Base-by-base conservation (phyloP, 495 filamentous ascomycete genomes). In the Elaphomyces granulatus region DNA sequence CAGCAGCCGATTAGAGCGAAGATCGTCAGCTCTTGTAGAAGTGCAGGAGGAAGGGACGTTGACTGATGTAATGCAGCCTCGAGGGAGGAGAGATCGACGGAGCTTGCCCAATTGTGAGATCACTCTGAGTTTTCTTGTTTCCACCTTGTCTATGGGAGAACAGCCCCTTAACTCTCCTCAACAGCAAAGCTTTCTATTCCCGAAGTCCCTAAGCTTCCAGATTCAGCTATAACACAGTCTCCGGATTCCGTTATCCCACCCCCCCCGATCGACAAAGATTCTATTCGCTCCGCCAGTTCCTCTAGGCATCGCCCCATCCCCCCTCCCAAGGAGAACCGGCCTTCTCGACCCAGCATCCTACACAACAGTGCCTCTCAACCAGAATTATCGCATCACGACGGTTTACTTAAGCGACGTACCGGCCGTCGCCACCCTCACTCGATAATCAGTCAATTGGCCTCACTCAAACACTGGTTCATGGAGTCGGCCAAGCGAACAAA, bases 391-490 rank as follows among this genome's bases (percentile, higher is more conserved):
- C 65, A 62, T 32, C 61, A 67, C 12, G 72, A 72, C 45, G 71
- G 70, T 15, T 56, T 70, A 21, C 60, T 68, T 37, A 74, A 74
- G 40, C 66, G 67, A 40, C 66, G 70, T 31, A 63, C 61, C 20
- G 54, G 56, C 42, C 70, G 72, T 33, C 77, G 72, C 42, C 77
- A 77, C 46, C 72, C 81, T 43, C 75, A 82, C 48, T 69, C 80
- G 19, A 72, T 88, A 35, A 72, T 85, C 34, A 79, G 79, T 48
- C 83, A 87, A 49, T 59, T 88, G 3, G 81, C 85, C 1, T 80
- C 80, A 15, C 76, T 94, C 59, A 95, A 95, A 49, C 80, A 84
- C 48, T 88, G 83, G 83, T 75, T 88, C 47, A 70, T 83, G 32
- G 80, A 85, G 42, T 80, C 77, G 34, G 75, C 80, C 23, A 87